phyloP scores from a whole-genome alignment of 2,329 filamentous ascomycete species.

The Cyphellophora attinorum region DNA sequence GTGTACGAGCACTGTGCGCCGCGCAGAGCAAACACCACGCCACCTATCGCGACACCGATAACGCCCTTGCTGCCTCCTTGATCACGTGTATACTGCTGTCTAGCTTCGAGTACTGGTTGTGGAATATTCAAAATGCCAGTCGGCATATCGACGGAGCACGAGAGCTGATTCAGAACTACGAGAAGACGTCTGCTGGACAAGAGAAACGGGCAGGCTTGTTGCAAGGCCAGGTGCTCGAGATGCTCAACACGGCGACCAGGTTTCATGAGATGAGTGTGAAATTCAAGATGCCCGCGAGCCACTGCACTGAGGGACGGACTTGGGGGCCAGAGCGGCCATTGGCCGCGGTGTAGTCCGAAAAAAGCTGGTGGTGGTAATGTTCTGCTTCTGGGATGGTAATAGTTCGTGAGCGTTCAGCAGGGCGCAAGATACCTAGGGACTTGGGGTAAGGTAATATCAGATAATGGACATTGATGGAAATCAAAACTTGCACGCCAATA shows the following conservation, averaged over 20 bases:
- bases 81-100: background rate
- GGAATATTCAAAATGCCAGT: background rate
- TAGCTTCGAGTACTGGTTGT: constrained; percentile 1
- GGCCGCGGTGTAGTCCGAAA: too few species aligned
- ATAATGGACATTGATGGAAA: too few species aligned
- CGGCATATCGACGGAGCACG: background rate
- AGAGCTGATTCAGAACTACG: background rate
- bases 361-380: too few species aligned
- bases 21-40: background rate
- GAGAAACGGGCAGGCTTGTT: background rate
- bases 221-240: background rate
- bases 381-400: too few species aligned
- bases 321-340: background rate
- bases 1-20: background rate
- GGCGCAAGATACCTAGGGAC: too few species aligned
- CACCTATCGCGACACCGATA: background rate
- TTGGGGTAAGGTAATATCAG: too few species aligned
- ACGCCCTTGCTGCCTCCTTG: background rate
- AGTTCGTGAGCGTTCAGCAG: too few species aligned
- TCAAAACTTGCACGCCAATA: too few species aligned
- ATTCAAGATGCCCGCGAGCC: background rate
- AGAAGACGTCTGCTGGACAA: background rate
- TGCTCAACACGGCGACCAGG: background rate
- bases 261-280: background rate
- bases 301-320: background rate